phyloP scores from a whole-genome alignment of 768 basidiomycete species.

The Clitopilus passeckerianus region DNA sequence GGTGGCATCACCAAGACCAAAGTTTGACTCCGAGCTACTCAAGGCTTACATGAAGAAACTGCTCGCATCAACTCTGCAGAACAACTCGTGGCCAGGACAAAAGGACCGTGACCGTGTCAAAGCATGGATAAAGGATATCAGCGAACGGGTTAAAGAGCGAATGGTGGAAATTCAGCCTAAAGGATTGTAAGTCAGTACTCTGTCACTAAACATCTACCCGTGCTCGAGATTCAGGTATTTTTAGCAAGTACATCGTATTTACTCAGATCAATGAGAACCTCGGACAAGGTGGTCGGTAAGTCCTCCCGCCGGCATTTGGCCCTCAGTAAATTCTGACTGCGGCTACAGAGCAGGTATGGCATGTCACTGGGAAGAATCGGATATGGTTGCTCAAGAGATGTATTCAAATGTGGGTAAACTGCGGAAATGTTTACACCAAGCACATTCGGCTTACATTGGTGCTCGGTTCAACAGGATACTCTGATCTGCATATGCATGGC shows the following conservation, averaged over 20 bases:
- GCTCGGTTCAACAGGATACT: slow-evolving; percentile 49
- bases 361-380: slow-evolving; percentile 87
- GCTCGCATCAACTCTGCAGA: slow-evolving; percentile 62
- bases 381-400: slow-evolving; percentile 73
- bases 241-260: slow-evolving; percentile 82
- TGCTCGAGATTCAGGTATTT: slow-evolving; percentile 8
- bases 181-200: slow-evolving; percentile 62
- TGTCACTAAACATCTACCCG: slow-evolving; percentile 5
- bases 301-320: slow-evolving; percentile 9
- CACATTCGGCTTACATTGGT: slow-evolving; percentile 5
- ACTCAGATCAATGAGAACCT: slow-evolving; percentile 83
- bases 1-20: slow-evolving; percentile 49
- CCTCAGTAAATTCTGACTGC: slow-evolving; percentile 5
- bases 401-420: slow-evolving; percentile 62
- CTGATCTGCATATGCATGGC: slow-evolving; percentile 49
- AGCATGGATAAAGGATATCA: slow-evolving; percentile 79
- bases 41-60: slow-evolving; percentile 82
- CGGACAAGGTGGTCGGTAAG: slow-evolving; percentile 81
- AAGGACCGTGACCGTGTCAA: slow-evolving; percentile 69
- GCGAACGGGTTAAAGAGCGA: slow-evolving; percentile 79
- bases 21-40: slow-evolving; percentile 72
- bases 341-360: slow-evolving; percentile 65
- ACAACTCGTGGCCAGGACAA: slow-evolving; percentile 58
- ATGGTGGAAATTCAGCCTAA: slow-evolving; percentile 80
- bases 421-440: slow-evolving; percentile 4